Conservation (phyloP, 2,329 filamentous ascomycete species). For the Colletotrichum camelliae region DNA sequence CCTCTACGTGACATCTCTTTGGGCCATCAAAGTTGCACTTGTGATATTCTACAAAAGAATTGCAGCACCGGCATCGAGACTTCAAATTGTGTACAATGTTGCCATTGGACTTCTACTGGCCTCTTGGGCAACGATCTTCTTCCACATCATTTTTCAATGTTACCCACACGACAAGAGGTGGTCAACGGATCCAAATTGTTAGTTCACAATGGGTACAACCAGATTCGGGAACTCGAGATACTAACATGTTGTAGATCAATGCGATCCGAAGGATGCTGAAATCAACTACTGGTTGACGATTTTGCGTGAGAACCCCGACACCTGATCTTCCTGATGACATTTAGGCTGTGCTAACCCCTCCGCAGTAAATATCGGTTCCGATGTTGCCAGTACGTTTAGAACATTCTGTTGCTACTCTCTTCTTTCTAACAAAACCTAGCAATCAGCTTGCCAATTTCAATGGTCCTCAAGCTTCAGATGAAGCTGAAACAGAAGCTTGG, state of each 20-base stretch:
- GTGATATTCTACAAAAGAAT: slow-evolving; percentile 47
- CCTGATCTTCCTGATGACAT: background rate
- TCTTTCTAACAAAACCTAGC: slow-evolving; percentile 21
- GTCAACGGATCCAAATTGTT: slow-evolving; percentile 32
- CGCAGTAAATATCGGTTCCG: background rate
- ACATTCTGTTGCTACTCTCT: background rate
- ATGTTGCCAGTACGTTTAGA: background rate
- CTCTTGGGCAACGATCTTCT: slow-evolving; percentile 39
- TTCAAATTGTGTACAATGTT: slow-evolving; percentile 42
- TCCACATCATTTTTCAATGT: slow-evolving; percentile 44
- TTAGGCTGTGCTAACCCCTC: background rate
- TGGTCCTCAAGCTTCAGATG: slow-evolving; percentile 39
- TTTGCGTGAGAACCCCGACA: background rate
- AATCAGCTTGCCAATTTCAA: slow-evolving; percentile 37
- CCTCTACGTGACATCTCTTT: slow-evolving; percentile 44
- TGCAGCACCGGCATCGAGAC: slow-evolving; percentile 36
- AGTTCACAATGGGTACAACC: background rate
- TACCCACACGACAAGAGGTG: slow-evolving; percentile 37
- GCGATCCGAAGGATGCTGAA: slow-evolving; percentile 12
- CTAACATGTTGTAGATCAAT: slow-evolving; percentile 13
- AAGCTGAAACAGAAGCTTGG: slow-evolving; percentile 36
- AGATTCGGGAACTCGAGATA: background rate
- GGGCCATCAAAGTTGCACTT: slow-evolving; percentile 45
- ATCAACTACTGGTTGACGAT: slow-evolving; percentile 24
- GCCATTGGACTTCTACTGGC: slow-evolving; percentile 33